A percentile compares a stretch with the other conserved stretches of the same genome.
phyloP scores from a whole-genome alignment of 441 rosid species.

The Geranium incanum region DNA sequence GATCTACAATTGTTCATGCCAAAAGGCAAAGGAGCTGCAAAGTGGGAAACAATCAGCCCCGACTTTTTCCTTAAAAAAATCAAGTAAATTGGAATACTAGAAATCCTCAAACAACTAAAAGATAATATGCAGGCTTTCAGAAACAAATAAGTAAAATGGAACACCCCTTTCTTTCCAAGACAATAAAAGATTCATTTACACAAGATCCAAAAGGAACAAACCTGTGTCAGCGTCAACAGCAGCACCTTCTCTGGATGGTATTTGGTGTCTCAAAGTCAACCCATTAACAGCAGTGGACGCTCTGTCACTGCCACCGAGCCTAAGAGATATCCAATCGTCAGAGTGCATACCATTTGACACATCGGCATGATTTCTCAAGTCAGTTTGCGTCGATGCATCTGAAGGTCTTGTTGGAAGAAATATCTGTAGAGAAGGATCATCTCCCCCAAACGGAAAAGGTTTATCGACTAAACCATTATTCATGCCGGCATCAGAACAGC shows the following conservation, averaged over 20 bases:
- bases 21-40: slow-evolving; percentile 49
- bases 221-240: slow-evolving; percentile 61
- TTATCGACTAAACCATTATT: slow-evolving; percentile 74
- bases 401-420: slow-evolving; percentile 88
- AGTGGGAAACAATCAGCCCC: neutral
- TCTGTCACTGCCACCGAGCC: slow-evolving; percentile 63
- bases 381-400: slow-evolving; percentile 45
- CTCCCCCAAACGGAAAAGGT: slow-evolving; percentile 65
- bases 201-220: slow-evolving; percentile 32
- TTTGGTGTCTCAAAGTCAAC: slow-evolving; percentile 42
- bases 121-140: neutral
- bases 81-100: neutral
- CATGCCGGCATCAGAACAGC: slow-evolving; percentile 42
- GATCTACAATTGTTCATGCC: slow-evolving; percentile 61
- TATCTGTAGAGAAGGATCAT: slow-evolving; percentile 86
- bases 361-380: slow-evolving; percentile 59
- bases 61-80: neutral
- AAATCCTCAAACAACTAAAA: neutral
- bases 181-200: neutral
- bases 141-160: neutral
- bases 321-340: slow-evolving; percentile 92
- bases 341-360: slow-evolving; percentile 61
- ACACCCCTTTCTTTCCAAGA: neutral
- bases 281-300: slow-evolving; percentile 46
- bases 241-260: slow-evolving; percentile 42